Evolutionary conservation across 177 flowering plant species (phyloP).

Genomic region (Vitis hybrid): DNA sequence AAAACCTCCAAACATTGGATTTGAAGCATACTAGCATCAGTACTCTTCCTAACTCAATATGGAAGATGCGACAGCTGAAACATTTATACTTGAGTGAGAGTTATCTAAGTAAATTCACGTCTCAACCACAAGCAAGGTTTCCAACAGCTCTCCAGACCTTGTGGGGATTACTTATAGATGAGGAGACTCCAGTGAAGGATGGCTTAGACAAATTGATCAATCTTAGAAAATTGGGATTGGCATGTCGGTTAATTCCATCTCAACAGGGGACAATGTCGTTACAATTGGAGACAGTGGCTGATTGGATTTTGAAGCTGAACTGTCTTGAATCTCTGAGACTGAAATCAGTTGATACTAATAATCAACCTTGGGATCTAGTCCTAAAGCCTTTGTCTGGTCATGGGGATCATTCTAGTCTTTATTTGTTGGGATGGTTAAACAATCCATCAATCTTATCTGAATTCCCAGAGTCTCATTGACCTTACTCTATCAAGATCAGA

Average conservation of each 20-base stretch:
- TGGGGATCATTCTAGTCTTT: too few relatives aligned
- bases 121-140: neutral
- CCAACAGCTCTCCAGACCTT: neutral
- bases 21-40: conserved; percentile 20
- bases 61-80: conserved; percentile 11
- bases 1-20: conserved; percentile 17
- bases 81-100: conserved; percentile 16
- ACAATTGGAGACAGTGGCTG: neutral
- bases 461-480: too few relatives aligned
- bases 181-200: neutral
- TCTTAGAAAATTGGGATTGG: conserved; percentile 6
- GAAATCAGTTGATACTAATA: neutral
- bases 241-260: neutral
- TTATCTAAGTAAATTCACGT: neutral
- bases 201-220: neutral
- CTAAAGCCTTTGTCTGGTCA: too few relatives aligned
- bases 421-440: too few relatives aligned
- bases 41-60: conserved; percentile 17
- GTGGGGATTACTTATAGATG: conserved; percentile 5
- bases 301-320: neutral
- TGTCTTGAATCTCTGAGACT: neutral
- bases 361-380: too few relatives aligned
- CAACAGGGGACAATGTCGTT: too few relatives aligned
- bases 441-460: too few relatives aligned
- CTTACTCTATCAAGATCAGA: too few relatives aligned